Conservation (phyloP, 2,329 filamentous ascomycete species). For the Cercospora sesami region DNA sequence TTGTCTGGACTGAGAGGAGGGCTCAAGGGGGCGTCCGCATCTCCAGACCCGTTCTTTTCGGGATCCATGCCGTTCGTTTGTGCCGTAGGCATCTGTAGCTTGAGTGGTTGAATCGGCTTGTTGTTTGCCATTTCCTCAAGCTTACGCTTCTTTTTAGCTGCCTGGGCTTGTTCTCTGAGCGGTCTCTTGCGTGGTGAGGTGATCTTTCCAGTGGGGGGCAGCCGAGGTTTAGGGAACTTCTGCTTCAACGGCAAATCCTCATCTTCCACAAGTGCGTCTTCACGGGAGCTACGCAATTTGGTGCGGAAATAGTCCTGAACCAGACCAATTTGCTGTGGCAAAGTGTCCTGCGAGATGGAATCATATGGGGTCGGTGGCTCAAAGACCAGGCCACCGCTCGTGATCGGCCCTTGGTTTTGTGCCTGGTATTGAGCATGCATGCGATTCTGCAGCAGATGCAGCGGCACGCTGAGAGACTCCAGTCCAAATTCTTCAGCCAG, state of each 20-base stretch:
- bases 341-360: constrained; percentile 74
- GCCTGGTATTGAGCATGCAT: constrained; percentile 83
- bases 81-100: constrained; percentile 46
- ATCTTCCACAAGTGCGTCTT: constrained; percentile 85
- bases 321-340: constrained; percentile 79
- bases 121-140: constrained; percentile 46
- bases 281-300: constrained; percentile 80
- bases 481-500: constrained; percentile 88
- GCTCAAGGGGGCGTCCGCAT: constrained; percentile 77
- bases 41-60: constrained; percentile 59
- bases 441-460: constrained; percentile 89
- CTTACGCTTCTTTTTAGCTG: constrained; percentile 87
- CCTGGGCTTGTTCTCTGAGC: constrained; percentile 75
- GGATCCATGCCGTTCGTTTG: constrained; percentile 56
- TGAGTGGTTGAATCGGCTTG: constrained; percentile 55
- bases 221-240: constrained; percentile 61
- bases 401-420: constrained; percentile 65
- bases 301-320: constrained; percentile 88
- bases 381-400: constrained; percentile 63
- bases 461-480: constrained; percentile 82
- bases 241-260: constrained; percentile 94
- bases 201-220: constrained; percentile 80
- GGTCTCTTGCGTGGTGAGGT: constrained; percentile 80
- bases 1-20: constrained; percentile 45
- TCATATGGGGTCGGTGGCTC: constrained; percentile 69